phyloP scores from a whole-genome alignment of 202 grass and related monocot species.

The Cymbopogon flexuosus region DNA sequence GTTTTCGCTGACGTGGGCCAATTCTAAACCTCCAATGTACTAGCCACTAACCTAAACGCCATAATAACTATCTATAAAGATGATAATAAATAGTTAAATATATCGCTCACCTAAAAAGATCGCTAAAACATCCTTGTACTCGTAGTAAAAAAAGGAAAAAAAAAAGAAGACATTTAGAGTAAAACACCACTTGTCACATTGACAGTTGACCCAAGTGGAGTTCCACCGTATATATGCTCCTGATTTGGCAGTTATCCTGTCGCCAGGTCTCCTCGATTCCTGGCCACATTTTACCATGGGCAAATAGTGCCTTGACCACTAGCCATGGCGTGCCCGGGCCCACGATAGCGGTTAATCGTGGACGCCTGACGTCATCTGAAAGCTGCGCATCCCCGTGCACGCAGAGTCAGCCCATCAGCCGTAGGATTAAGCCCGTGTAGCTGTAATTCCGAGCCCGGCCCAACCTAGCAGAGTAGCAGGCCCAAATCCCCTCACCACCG shows the following conservation, averaged over 20 bases:
- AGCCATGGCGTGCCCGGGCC: background rate
- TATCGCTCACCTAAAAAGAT: background rate
- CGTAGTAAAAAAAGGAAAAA: background rate
- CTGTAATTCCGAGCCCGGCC: background rate
- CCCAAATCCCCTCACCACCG: background rate
- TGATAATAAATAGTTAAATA: too few relatives aligned
- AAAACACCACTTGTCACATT: background rate
- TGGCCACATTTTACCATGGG: background rate
- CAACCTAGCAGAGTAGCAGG: background rate
- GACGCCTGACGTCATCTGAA: background rate
- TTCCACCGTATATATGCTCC: background rate
- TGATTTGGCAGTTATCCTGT: conserved; percentile 1
- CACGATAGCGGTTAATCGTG: background rate
- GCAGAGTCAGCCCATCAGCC: background rate
- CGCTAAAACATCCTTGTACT: background rate
- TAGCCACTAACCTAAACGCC: too few relatives aligned
- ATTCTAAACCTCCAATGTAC: background rate
- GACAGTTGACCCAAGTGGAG: background rate
- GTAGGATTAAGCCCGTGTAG: background rate
- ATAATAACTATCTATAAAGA: too few relatives aligned
- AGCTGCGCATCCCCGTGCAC: background rate
- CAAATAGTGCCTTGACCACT: background rate
- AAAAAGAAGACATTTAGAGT: background rate
- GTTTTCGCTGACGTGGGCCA: background rate
- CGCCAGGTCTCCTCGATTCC: background rate